A percentile compares a stretch with the other conserved stretches of the same genome.
phyloP scores from a whole-genome alignment of 768 basidiomycete species.

The Lactifluus pinguis region DNA sequence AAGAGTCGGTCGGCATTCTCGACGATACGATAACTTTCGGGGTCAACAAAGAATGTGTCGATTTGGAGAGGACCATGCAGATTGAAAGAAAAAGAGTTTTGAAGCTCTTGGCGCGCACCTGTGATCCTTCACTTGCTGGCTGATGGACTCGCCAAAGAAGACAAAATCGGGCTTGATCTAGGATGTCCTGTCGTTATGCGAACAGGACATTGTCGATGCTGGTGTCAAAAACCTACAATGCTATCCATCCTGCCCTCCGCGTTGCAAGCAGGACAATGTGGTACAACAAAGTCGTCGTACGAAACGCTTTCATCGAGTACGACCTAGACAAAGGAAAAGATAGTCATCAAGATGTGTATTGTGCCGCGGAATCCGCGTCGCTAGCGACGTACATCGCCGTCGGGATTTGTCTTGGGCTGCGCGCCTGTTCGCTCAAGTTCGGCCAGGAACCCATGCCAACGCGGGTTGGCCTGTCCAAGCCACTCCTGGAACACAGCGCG shows the following conservation, averaged over 20 bases:
- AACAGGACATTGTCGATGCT: slow-evolving; percentile 15
- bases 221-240: slow-evolving; percentile 35
- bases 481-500: slow-evolving; percentile 65
- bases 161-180: slow-evolving; percentile 77
- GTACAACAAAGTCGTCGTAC: slow-evolving; percentile 72
- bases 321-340: slow-evolving; percentile 38
- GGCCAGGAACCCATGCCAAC: slow-evolving; percentile 64
- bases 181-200: neutral
- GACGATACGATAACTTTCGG: slow-evolving; percentile 46
- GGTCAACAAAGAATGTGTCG: neutral
- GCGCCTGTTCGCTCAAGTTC: slow-evolving; percentile 49
- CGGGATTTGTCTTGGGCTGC: slow-evolving; percentile 77
- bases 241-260: slow-evolving; percentile 46
- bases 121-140: slow-evolving; percentile 48
- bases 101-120: slow-evolving; percentile 39
- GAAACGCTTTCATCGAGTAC: slow-evolving; percentile 64
- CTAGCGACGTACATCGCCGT: slow-evolving; percentile 66
- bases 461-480: slow-evolving; percentile 65
- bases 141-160: slow-evolving; percentile 88
- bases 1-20: slow-evolving; percentile 59
- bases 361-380: neutral
- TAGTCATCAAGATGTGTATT: neutral
- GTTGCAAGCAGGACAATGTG: slow-evolving; percentile 64
- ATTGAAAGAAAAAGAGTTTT: slow-evolving; percentile 22
- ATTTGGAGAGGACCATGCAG: neutral